Percentiles rank a stretch among this genome's conserved stretches.
Conservation (phyloP, 768 basidiomycete species). For the Xerocomellus chrysenteron region DNA sequence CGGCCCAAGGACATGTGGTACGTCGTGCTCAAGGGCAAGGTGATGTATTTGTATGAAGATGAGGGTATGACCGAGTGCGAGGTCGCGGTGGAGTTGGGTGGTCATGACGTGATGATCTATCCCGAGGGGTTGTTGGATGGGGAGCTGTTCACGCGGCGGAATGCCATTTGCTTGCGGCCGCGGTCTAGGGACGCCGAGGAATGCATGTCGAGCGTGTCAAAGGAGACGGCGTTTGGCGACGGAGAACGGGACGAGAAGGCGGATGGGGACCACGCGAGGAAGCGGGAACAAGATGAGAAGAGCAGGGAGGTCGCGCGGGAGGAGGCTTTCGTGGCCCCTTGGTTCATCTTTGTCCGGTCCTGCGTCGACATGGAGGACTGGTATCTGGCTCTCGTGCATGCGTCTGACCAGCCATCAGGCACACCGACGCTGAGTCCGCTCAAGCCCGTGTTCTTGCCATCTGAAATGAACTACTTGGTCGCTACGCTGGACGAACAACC, state of each 20-base stretch:
- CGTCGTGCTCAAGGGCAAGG: slow-evolving; percentile 86
- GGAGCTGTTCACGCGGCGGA: slow-evolving; percentile 88
- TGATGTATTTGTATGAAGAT: slow-evolving; percentile 92
- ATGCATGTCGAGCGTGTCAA: slow-evolving; percentile 49
- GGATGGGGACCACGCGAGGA: background rate
- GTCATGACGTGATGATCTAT: slow-evolving; percentile 73
- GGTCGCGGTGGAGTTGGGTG: slow-evolving; percentile 82
- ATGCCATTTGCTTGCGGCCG: slow-evolving; percentile 77
- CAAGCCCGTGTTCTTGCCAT: slow-evolving; percentile 62
- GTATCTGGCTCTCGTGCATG: slow-evolving; percentile 81
- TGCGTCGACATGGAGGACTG: slow-evolving; percentile 97
- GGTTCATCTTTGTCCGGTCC: slow-evolving; percentile 91
- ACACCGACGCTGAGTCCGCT: slow-evolving; percentile 61
- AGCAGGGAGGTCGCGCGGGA: slow-evolving; percentile 41
- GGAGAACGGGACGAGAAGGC: slow-evolving; percentile 33
- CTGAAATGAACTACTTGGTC: slow-evolving; percentile 83
- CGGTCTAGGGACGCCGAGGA: slow-evolving; percentile 37
- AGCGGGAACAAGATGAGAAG: slow-evolving; percentile 41
- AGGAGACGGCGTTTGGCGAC: slow-evolving; percentile 45
- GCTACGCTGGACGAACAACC: slow-evolving; percentile 87
- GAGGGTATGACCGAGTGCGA: slow-evolving; percentile 88
- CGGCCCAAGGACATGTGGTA: slow-evolving; percentile 93
- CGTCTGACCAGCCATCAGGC: slow-evolving; percentile 61
- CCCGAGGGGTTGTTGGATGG: slow-evolving; percentile 78
- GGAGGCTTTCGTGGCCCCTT: slow-evolving; percentile 62